These are phyloP conservation scores for Fusarium gaditjirri DNA, from an alignment of 2,329 filamentous ascomycete genomes.

Conservation along the genomic window DNA sequence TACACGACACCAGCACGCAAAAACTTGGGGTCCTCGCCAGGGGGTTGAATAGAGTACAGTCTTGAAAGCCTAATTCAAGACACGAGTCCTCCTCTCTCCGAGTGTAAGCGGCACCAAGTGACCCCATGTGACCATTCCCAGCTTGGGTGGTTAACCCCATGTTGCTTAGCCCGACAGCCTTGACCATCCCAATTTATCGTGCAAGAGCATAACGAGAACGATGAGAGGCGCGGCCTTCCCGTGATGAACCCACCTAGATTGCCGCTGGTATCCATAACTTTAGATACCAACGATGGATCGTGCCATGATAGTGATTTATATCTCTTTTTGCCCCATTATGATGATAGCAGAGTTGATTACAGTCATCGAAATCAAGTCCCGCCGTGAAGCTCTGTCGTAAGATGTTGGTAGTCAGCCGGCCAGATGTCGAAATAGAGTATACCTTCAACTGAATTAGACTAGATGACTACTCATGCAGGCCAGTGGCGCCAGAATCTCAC, in stretches of 20 bases:
- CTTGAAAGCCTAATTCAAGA: neutral
- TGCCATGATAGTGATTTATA: neutral
- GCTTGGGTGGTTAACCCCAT: neutral
- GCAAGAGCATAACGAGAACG: neutral
- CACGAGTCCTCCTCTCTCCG: neutral
- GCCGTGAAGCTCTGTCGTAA: neutral
- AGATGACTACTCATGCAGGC: neutral
- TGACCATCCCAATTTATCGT: neutral
- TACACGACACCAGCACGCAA: neutral
- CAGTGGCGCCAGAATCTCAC: neutral
- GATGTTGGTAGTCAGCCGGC: neutral
- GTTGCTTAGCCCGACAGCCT: neutral
- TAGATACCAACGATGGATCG: neutral
- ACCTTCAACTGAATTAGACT: neutral
- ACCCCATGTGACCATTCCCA: neutral
- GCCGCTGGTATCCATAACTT: neutral
- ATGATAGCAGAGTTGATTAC: neutral
- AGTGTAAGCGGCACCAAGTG: neutral
- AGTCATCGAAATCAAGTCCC: neutral
- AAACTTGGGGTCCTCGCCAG: neutral
- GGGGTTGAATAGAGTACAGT: neutral
- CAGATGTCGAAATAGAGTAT: conserved; percentile 3
- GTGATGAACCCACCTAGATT: neutral
- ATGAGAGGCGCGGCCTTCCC: neutral
- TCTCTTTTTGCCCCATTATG: neutral